A percentile compares a stretch with the other conserved stretches of the same genome.
Evolutionary conservation across 2,329 filamentous ascomycete species (phyloP).

Genomic region (Dothistroma septosporum): DNA sequence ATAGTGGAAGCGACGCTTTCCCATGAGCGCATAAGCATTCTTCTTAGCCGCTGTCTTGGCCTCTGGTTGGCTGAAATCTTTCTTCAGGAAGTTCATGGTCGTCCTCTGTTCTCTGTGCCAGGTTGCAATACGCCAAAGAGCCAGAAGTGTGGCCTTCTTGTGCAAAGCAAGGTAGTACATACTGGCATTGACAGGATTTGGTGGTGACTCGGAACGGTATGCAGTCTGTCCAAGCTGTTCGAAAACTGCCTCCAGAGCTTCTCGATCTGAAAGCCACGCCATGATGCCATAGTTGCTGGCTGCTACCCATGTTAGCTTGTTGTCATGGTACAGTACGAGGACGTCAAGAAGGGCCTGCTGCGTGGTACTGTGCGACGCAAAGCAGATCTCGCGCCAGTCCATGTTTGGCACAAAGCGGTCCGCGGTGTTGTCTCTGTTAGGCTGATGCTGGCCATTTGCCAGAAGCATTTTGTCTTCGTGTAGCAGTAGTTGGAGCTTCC

Average conservation of each 20-base stretch:
- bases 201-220: constrained; percentile 81
- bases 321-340: constrained; percentile 66
- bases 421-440: constrained; percentile 11
- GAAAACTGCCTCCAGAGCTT: constrained; percentile 75
- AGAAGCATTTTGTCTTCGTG: constrained; percentile 1
- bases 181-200: constrained; percentile 86
- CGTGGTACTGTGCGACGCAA: constrained; percentile 65
- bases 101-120: constrained; percentile 83
- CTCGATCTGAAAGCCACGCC: constrained; percentile 83
- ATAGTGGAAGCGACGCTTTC: constrained; percentile 87
- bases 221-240: constrained; percentile 89
- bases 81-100: constrained; percentile 75
- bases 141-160: constrained; percentile 86
- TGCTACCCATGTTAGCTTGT: constrained; percentile 76
- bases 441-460: constrained; percentile 26
- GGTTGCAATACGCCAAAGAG: constrained; percentile 88
- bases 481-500: constrained; percentile 28
- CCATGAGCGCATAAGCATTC: constrained; percentile 92
- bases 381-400: constrained; percentile 70
- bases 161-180: constrained; percentile 82
- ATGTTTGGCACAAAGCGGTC: constrained; percentile 41
- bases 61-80: constrained; percentile 81
- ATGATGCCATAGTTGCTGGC: constrained; percentile 85
- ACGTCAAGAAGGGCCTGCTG: constrained; percentile 83
- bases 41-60: constrained; percentile 90